Evolutionary conservation across 768 basidiomycete species (phyloP), one percentile per base, ranked within the genome.

Genomic region (Leccinum aurantiacum): DNA sequence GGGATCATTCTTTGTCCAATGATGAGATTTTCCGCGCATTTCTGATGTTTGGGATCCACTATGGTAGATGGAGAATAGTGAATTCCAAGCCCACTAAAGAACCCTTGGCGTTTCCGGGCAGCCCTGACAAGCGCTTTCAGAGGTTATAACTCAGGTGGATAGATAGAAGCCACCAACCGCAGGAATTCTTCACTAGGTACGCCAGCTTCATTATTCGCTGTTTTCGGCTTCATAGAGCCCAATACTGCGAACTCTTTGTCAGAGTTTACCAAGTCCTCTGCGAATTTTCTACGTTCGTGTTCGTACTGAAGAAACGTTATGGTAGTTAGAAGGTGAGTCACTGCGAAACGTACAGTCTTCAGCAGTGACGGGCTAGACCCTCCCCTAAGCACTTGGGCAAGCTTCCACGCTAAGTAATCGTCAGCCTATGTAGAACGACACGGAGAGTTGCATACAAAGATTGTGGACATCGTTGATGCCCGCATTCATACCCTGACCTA

Each of bases 401-500:
- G 62, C 61, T 83, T 82, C 81, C 81, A 82, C 1, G 74, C 78
- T 73, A 31, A 38, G 35, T 19, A 13, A 49, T 22, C 13, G 3
- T 87, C 82, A 87, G 83, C 22, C 80, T 81, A 67, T 84, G 84
- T 4, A 81, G 1, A 22, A 7, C 9, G 14, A 53, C 0, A n/a
- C 9, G 22, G 4, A 47, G 4, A 41, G 4, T 33, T 3, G 58
- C 72, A 29, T 58, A 81, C 84, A 80, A n/a, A 91, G 78, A 65
- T 90, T 90, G 63, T 87, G 88, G 13, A 83, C 79, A 66, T 89
- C 88, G 48, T 83, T 84, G 83, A 89, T 88, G 60, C 83, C 84
- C 8, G 86, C 87, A 65, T 88, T 88, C 87, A 88, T 85, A 17
- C 87, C 88, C 68, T 89, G 88, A 9, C 87, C 84, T 84, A 50